phyloP scores from a whole-genome alignment of 139 green algal species.

The Nannochloris sp. region DNA sequence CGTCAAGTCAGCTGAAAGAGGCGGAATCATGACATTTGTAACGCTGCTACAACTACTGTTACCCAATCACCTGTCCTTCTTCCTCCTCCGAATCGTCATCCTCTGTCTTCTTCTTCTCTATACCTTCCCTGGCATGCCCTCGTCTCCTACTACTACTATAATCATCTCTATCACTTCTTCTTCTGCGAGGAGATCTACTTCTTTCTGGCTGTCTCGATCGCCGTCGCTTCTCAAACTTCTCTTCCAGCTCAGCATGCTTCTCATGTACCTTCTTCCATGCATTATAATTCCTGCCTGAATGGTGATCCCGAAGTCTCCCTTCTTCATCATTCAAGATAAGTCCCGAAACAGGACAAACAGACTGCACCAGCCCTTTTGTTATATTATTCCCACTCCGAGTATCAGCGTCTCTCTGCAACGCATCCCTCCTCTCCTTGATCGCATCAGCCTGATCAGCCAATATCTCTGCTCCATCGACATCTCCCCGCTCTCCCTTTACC shows the following conservation, averaged over 20 bases:
- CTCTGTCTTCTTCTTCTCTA: too few species aligned
- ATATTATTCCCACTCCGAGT: slow-evolving; percentile 14
- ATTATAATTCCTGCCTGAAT: slow-evolving; percentile 38
- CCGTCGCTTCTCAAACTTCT: neutral
- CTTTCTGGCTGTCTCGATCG: neutral
- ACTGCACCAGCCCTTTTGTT: slow-evolving; percentile 23
- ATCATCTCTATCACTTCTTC: too few species aligned
- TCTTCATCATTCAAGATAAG: slow-evolving; percentile 49
- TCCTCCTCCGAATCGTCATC: too few species aligned
- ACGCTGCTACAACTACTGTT: too few species aligned
- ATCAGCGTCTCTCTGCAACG: slow-evolving; percentile 21
- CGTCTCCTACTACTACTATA: too few species aligned
- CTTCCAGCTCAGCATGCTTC: slow-evolving; percentile 2
- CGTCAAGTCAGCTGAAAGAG: too few species aligned
- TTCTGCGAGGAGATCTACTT: neutral
- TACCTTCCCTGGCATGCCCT: too few species aligned
- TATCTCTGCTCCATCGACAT: slow-evolving; percentile 39
- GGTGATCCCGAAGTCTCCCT: slow-evolving; percentile 36
- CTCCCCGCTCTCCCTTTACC: slow-evolving; percentile 33
- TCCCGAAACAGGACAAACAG: slow-evolving; percentile 34
- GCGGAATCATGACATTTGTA: too few species aligned
- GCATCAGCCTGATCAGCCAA: slow-evolving; percentile 16
- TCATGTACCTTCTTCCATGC: slow-evolving; percentile 33
- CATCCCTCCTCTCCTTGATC: slow-evolving; percentile 15
- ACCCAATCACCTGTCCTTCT: too few species aligned